Evolutionary conservation across 257 asterid species (phyloP).

Genomic region (Lycium barbarum): DNA sequence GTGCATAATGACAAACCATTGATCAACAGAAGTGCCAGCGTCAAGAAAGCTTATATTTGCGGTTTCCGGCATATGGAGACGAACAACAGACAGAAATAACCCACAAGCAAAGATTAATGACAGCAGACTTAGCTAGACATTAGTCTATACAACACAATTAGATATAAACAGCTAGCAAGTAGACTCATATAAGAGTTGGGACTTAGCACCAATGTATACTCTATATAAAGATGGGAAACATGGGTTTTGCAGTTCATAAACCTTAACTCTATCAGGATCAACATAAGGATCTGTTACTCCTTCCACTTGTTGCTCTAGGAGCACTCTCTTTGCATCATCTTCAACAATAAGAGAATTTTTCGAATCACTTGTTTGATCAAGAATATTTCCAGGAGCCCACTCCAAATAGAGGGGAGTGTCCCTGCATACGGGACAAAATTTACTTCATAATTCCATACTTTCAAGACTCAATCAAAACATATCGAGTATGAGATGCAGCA

Average conservation of each 20-base stretch:
- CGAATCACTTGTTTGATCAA: constrained; percentile 51
- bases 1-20: not conserved
- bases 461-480: not conserved
- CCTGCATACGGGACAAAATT: constrained; percentile 45
- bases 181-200: not conserved
- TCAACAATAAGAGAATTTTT: constrained; percentile 46
- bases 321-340: constrained; percentile 53
- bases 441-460: constrained; percentile 3
- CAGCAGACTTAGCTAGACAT: not conserved
- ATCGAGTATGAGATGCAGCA: not conserved
- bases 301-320: constrained; percentile 68
- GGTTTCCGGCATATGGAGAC: not conserved
- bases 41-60: not conserved
- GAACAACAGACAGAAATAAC: not conserved
- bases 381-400: constrained; percentile 94
- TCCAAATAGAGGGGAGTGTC: constrained; percentile 94
- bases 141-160: not conserved
- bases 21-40: not conserved
- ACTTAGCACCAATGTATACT: not conserved
- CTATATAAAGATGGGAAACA: constrained; percentile 5
- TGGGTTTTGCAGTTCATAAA: constrained; percentile 32
- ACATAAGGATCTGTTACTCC: constrained; percentile 62
- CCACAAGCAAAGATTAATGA: not conserved
- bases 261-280: constrained; percentile 94
- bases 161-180: not conserved